Base-by-base conservation (phyloP, 768 basidiomycete species). In the Lactifluus subvellereus region DNA sequence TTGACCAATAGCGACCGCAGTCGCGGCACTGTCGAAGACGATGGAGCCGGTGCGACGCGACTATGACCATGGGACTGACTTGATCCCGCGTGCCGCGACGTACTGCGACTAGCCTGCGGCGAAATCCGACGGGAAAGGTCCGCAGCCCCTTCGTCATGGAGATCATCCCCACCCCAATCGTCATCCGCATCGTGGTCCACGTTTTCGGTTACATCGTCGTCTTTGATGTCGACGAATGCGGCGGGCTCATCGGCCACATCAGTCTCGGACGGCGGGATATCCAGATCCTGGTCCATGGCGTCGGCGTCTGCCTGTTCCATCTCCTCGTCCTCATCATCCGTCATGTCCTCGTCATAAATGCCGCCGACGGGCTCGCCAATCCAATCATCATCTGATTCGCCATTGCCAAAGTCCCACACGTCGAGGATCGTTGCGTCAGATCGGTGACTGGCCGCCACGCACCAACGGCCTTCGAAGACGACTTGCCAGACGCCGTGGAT, bases 401-500 rank as follows among this genome's bases (percentile, higher is more conserved):
- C 88, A 54, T 77, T 79, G 16, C 88, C 91, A 72, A 93, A 94
- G 78, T 94, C 90, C 91, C 91, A 94, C 30, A 94, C 91, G 70
- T 94, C 91, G 58, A 94, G 77, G 61, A 89, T 86, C 4, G 91
- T 93, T 6, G 82, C 74, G 67, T 89, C 84, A 64, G 83, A 83
- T 61, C 87, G 80, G 68, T 94, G 92, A 71, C 90, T 92, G 35
- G 97, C 97, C 8, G 94, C 94, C 50, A 99, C 92, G 71, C 94
- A 92, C 83, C 93, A 93, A 62, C 94, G 79, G 0, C 94, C 92
- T 73, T 95, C 91, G 73, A 96, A 97, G 35, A 93, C 87, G 49
- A 98, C 93, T 75, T 98, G 96, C 96, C 96, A 99, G 27, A 99
- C 97, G 13, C 93, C 94, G 18, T 87, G 89, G 66, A 98, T 91